These are phyloP conservation scores for Pyracantha coccinea DNA, from an alignment of 331 rosid genomes.

Conservation along the genomic window DNA sequence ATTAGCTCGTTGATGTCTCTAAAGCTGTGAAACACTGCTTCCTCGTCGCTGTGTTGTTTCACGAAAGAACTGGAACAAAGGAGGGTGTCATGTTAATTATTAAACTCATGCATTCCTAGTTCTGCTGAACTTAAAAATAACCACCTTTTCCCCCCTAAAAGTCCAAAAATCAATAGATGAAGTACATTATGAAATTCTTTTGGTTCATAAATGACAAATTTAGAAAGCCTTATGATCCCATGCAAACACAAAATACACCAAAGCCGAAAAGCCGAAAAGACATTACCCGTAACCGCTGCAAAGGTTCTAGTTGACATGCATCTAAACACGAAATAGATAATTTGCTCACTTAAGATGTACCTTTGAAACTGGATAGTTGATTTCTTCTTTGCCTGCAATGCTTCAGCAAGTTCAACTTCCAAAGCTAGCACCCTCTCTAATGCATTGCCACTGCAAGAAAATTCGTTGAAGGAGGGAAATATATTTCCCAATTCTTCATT, in stretches of 20 bases:
- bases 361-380: conserved; percentile 75
- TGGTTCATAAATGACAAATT: no score
- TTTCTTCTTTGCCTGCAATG: conserved; percentile 75
- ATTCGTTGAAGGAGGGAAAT: conserved; percentile 67
- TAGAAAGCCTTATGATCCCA: no score
- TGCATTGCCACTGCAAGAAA: conserved; percentile 69
- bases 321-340: neutral
- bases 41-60: conserved; percentile 87
- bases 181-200: no score
- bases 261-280: no score
- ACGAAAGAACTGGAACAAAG: conserved; percentile 69
- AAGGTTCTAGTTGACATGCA: neutral
- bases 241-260: no score
- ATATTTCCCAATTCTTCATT: conserved; percentile 71
- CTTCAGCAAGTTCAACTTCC: conserved; percentile 92
- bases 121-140: neutral
- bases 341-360: conserved; percentile 28
- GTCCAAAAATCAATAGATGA: no score
- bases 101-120: neutral
- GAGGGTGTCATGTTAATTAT: conserved; percentile 6
- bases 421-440: conserved; percentile 93
- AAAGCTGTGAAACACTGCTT: conserved; percentile 87
- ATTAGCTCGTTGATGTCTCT: conserved; percentile 95
- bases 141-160: neutral
- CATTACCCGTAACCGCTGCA: no score